Conservation (phyloP, 768 basidiomycete genomes). For the Tylopilus rubrobrunneus region DNA sequence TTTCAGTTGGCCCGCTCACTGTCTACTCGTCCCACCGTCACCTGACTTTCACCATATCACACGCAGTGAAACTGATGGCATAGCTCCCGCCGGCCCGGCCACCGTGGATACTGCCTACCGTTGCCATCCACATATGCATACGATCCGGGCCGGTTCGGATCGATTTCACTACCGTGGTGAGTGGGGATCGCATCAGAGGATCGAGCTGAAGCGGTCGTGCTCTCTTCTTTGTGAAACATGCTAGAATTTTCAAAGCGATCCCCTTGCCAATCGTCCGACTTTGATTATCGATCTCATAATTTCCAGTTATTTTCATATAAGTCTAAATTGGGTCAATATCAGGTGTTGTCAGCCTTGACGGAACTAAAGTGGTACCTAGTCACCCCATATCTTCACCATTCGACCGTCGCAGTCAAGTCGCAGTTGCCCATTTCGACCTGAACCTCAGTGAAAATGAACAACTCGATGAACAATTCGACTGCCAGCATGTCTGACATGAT, state of each 20-base stretch:
- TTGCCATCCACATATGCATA: not conserved
- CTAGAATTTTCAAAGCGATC: not conserved
- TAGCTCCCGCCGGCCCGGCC: not conserved
- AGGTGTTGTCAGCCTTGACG: not conserved
- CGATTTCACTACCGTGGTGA: not conserved
- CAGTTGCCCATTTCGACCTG: not conserved
- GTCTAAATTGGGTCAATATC: constrained; percentile 6
- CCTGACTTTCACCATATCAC: not conserved
- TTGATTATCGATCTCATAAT: too few species aligned
- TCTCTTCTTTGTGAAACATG: not conserved
- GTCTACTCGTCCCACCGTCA: not conserved
- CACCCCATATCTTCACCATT: not conserved
- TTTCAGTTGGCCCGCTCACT: not conserved
- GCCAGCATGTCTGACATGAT: constrained; percentile 41
- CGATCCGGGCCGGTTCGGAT: not conserved
- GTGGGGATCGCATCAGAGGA: not conserved
- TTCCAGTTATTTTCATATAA: not conserved
- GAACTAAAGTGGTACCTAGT: not conserved
- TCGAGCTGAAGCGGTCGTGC: not conserved
- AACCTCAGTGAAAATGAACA: not conserved
- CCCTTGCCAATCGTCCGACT: not conserved
- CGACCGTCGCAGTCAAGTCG: not conserved
- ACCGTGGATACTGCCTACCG: not conserved
- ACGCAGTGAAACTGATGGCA: not conserved
- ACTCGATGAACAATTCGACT: constrained; percentile 8